Evolutionary conservation across 2,329 filamentous ascomycete genomes (phyloP).

Genomic region (Penicillium hesseltinei): DNA sequence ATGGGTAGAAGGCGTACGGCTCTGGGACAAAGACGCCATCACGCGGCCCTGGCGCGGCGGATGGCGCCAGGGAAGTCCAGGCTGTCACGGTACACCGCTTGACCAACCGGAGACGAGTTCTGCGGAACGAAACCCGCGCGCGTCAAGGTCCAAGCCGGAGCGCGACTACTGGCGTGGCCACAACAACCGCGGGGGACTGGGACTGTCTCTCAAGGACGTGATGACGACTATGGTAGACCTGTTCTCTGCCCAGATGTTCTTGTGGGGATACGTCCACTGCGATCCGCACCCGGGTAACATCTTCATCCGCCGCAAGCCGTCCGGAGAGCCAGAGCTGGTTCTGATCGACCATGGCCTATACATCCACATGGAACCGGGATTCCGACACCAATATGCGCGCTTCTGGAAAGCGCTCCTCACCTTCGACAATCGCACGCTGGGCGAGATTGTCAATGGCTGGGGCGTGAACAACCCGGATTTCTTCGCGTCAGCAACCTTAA

Average conservation of each 20-base stretch:
- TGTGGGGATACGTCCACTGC: constrained; percentile 93
- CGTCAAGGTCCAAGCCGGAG: constrained; percentile 71
- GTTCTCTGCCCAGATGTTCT: constrained; percentile 97
- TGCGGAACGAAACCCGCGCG: constrained; percentile 31
- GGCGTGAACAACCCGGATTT: constrained; percentile 86
- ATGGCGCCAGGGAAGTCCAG: constrained; percentile 71
- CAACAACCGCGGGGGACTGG: constrained; percentile 73
- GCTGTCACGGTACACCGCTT: constrained; percentile 67
- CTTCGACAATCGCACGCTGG: constrained; percentile 82
- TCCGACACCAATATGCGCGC: constrained; percentile 78
- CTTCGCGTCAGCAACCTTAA: constrained; percentile 84
- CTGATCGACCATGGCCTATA: constrained; percentile 97
- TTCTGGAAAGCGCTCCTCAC: constrained; percentile 96
- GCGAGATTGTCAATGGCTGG: constrained; percentile 72
- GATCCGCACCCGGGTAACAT: constrained; percentile 98
- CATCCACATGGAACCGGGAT: constrained; percentile 80
- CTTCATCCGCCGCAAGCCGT: constrained; percentile 82
- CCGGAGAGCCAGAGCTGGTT: constrained; percentile 82
- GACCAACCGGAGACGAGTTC: constrained; percentile 49
- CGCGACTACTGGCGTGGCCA: constrained; percentile 74
- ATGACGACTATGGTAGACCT: constrained; percentile 97
- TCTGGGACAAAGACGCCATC: constrained; percentile 88
- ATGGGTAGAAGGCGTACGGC: constrained; percentile 91
- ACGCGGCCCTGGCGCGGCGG: constrained; percentile 75
- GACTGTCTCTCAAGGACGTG: constrained; percentile 76